These are phyloP conservation scores for Arthrobotrys iridis DNA, from an alignment of 2,329 filamentous ascomycete species.

Conservation along the genomic window DNA sequence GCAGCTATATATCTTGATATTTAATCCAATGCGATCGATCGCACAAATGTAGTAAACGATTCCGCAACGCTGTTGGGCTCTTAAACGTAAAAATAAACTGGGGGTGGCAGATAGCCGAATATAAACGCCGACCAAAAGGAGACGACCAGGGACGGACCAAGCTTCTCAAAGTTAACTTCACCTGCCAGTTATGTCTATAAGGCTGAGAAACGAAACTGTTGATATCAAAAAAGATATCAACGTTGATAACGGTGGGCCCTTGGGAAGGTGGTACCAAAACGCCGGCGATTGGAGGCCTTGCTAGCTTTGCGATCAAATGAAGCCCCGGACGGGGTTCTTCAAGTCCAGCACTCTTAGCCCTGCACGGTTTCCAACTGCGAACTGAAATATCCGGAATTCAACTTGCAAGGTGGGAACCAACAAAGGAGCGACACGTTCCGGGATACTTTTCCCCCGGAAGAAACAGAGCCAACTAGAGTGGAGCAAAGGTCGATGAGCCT, in stretches of 20 bases:
- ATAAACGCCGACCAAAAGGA: conserved; percentile 12
- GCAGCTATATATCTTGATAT: not conserved
- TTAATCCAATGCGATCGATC: too few species aligned
- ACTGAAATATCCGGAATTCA: not conserved
- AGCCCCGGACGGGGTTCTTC: too few species aligned
- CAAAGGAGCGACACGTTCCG: not conserved
- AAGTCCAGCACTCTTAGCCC: too few species aligned
- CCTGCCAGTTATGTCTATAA: conserved; percentile 10
- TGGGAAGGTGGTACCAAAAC: not conserved
- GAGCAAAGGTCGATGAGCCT: too few species aligned
- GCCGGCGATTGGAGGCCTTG: conserved; percentile 3
- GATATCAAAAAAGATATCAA: conserved; percentile 5
- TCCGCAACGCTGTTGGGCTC: not conserved
- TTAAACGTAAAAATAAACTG: conserved; percentile 1
- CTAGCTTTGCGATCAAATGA: not conserved
- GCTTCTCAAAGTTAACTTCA: not conserved
- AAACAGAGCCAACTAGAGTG: not conserved
- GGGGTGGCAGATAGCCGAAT: not conserved
- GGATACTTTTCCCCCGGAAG: not conserved
- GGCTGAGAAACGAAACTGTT: not conserved
- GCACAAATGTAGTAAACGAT: not conserved
- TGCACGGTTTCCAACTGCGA: not conserved
- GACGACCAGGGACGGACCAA: too few species aligned
- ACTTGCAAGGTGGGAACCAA: not conserved
- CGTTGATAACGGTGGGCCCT: not conserved